These are phyloP conservation scores for Rhizodiscina lignyota DNA, from an alignment of 495 filamentous ascomycete species.

Conservation along the genomic window DNA sequence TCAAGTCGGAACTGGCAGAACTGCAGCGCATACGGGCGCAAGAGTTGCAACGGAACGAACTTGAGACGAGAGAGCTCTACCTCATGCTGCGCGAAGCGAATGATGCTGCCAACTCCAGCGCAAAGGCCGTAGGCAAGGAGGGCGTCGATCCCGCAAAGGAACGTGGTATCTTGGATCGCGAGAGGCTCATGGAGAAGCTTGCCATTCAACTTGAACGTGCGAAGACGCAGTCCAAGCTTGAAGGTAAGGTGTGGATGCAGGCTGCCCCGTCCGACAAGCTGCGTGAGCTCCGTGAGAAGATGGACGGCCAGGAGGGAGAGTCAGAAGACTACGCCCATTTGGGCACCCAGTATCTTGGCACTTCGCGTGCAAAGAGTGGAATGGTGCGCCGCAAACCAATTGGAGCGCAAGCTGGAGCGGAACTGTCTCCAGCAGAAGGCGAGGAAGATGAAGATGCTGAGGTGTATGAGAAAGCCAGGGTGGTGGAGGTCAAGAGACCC, in stretches of 20 bases:
- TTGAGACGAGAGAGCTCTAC: slow-evolving; percentile 92
- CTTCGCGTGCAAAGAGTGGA: slow-evolving; percentile 33
- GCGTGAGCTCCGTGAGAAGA: slow-evolving; percentile 80
- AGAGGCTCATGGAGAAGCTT: slow-evolving; percentile 77
- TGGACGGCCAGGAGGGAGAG: slow-evolving; percentile 45
- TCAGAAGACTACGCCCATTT: slow-evolving; percentile 24
- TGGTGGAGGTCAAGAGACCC: slow-evolving; percentile 41
- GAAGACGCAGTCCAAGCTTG: slow-evolving; percentile 95
- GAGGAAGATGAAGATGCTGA: slow-evolving; percentile 23
- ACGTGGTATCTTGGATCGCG: slow-evolving; percentile 84
- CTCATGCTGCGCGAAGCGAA: slow-evolving; percentile 97
- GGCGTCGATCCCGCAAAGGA: slow-evolving; percentile 46
- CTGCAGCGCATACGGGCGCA: slow-evolving; percentile 74
- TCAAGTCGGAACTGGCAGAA: slow-evolving; percentile 80
- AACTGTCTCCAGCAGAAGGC: slow-evolving; percentile 12
- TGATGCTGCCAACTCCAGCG: slow-evolving; percentile 46
- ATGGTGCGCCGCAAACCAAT: slow-evolving; percentile 17
- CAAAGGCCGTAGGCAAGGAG: slow-evolving; percentile 42
- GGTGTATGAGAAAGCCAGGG: slow-evolving; percentile 23
- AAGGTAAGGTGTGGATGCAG: slow-evolving; percentile 82
- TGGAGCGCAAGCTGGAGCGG: slow-evolving; percentile 20
- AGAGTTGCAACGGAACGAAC: slow-evolving; percentile 84
- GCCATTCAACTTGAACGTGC: slow-evolving; percentile 91
- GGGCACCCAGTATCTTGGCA: slow-evolving; percentile 8
- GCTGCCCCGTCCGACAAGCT: slow-evolving; percentile 76